Conservation (phyloP, 768 basidiomycete genomes). For the Mycena polygramma region DNA sequence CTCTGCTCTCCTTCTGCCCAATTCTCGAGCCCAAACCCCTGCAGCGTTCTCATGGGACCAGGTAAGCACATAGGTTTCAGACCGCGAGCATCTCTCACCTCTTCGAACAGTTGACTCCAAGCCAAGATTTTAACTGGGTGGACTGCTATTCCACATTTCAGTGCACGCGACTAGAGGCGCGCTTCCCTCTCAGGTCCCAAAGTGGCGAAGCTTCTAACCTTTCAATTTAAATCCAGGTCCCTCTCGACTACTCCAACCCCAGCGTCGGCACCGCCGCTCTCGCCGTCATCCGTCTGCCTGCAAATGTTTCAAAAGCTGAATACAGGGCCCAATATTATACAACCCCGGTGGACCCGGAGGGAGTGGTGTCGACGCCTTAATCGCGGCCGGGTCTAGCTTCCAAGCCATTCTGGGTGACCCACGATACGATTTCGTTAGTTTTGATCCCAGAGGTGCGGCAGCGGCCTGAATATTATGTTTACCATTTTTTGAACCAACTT, state of each 20-base stretch:
- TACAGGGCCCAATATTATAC: conserved; percentile 21
- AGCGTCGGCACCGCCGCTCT: conserved; percentile 12
- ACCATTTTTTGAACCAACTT: too few species aligned
- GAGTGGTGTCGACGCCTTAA: conserved; percentile 5
- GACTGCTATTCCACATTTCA: conserved; percentile 19
- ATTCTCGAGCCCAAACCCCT: too few species aligned
- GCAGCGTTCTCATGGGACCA: too few species aligned
- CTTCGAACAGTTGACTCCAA: conserved; percentile 5
- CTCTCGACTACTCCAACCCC: conserved; percentile 20
- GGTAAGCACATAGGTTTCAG: background rate
- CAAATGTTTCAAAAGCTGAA: conserved; percentile 9
- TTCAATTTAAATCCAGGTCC: too few species aligned
- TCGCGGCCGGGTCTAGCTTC: background rate
- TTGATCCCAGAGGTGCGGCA: conserved; percentile 16
- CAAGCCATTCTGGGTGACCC: background rate
- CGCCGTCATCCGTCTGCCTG: conserved; percentile 4
- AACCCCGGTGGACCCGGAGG: conserved; percentile 25
- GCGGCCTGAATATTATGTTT: background rate
- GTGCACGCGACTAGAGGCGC: conserved; percentile 7
- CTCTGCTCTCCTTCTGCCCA: too few species aligned
- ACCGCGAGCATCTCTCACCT: too few species aligned
- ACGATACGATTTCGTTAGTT: conserved; percentile 25
- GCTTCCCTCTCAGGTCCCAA: too few species aligned
- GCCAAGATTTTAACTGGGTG: conserved; percentile 7
- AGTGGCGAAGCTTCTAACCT: too few species aligned